Conservation (phyloP, 169 alveolate genomes). For the Eimeria praecox region DNA sequence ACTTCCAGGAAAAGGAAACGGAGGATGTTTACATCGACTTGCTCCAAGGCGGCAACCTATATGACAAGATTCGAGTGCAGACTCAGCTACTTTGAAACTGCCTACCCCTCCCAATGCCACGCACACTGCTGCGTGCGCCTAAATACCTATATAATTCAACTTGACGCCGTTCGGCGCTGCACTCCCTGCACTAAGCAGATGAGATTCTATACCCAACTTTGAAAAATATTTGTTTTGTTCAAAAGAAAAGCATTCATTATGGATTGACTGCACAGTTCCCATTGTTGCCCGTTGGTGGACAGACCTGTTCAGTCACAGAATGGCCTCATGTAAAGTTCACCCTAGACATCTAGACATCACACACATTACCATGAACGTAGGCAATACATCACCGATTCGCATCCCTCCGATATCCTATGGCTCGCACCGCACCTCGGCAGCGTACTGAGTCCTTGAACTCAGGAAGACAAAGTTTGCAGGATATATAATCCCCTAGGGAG, state of each 20-base stretch:
- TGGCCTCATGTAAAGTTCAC: conserved; percentile 16
- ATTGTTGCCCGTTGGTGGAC: conserved; percentile 7
- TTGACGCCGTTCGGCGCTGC: not conserved
- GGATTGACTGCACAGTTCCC: conserved; percentile 60
- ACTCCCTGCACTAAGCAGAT: not conserved
- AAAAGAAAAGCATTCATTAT: conserved; percentile 33
- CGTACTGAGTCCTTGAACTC: conserved; percentile 14
- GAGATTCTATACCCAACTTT: not conserved
- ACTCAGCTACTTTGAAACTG: not conserved
- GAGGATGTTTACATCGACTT: conserved; percentile 54
- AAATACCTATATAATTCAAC: not conserved
- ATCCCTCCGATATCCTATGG: conserved; percentile 12
- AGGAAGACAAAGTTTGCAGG: not conserved
- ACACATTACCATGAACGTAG: conserved; percentile 27
- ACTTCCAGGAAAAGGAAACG: not conserved
- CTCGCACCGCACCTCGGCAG: conserved; percentile 21
- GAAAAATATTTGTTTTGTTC: conserved; percentile 58
- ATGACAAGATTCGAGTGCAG: conserved; percentile 64
- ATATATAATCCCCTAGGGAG: conserved; percentile 3
- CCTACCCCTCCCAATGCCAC: not conserved
- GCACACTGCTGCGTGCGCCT: not conserved
- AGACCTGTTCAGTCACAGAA: conserved; percentile 58
- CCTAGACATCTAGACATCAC: conserved; percentile 1
- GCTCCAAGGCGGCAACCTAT: conserved; percentile 22
- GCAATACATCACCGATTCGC: not conserved